Base-by-base conservation (phyloP, 2,329 filamentous ascomycete genomes). In the Ophiostoma quercus region DNA sequence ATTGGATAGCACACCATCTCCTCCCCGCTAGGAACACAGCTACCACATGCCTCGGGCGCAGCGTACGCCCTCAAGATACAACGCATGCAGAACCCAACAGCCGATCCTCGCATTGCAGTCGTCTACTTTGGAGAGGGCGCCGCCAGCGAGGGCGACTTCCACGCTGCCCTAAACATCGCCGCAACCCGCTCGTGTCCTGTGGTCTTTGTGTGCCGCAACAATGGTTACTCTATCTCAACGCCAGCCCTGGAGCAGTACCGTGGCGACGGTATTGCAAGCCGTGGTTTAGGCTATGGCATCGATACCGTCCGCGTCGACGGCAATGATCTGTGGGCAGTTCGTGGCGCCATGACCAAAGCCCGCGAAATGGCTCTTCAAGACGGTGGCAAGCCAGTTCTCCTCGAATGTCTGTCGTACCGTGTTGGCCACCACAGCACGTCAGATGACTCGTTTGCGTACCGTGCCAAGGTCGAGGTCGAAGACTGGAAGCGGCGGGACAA, bases 321-420 rank as follows among this genome's bases (percentile, higher is more conserved):
- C 5, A 94, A 94, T 76, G 91, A 94, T 75, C 88, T 94, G 73
- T 91, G 92, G 77, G 91, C 91, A 0, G 90, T 94, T 0, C 83
- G 89, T 14, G 87, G 90, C 77, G 91, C 86, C 0, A 92, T 89
- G 66, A 77, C 76, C 76, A 86, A 87, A 77, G 95, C 95, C 0
- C 86, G 94, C 1, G 84, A 87, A 67, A 87, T 94, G 76, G 94
- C 94, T 0, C 84, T 98, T 2, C 83, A 90, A 70, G 88, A 92
- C 62, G 92, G 92, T n/a, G 91, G 92, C 3, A 88, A 86, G 73
- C 93, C 92, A 0, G 86, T 99, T 0, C 82, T 99, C 8, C 90
- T 99, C 57, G 95, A 99, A 80, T 93, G 93, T 70, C 96, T 99
- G 92, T 94, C 92, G 32, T 99, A 99, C 80, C 92, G 95, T n/a